Percentiles rank a stretch among this genome's conserved stretches.
These are phyloP conservation scores for Schrenkiella parvula DNA, from an alignment of 345 rosid genomes.

Conservation along the genomic window DNA sequence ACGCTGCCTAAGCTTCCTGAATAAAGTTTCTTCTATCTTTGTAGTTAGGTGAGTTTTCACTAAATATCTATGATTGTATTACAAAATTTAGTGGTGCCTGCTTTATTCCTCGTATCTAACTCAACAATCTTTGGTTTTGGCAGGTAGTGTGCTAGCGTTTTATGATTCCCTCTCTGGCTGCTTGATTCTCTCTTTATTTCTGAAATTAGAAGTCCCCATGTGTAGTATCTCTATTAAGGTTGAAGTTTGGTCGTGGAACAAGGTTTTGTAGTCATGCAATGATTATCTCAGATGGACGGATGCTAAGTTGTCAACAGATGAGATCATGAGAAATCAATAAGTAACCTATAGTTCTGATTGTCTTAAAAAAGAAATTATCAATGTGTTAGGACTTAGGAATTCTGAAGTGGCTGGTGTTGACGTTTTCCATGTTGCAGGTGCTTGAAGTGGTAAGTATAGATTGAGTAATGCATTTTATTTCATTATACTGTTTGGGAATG, in stretches of 20 bases:
- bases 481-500: conserved; percentile 4
- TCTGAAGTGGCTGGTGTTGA: conserved; percentile 38
- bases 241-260: conserved; percentile 25
- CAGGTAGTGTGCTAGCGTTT: conserved; percentile 62
- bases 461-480: conserved; percentile 5
- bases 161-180: conserved; percentile 41
- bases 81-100: background rate
- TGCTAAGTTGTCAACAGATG: conserved; percentile 32
- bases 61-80: background rate
- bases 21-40: conserved; percentile 15
- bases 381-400: conserved; percentile 33
- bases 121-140: conserved; percentile 5
- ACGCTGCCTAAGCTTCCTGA: conserved; percentile 57
- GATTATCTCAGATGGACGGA: conserved; percentile 14
- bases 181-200: conserved; percentile 35
- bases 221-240: conserved; percentile 13
- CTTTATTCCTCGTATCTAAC: conserved; percentile 1
- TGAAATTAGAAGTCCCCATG: conserved; percentile 22
- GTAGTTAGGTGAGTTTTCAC: conserved; percentile 41
- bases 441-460: conserved; percentile 31
- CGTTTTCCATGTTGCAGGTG: conserved; percentile 27
- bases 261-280: conserved; percentile 11
- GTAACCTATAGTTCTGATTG: conserved; percentile 42
- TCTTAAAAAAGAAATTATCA: conserved; percentile 27
- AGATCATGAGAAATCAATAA: conserved; percentile 45